Evolutionary conservation across 2,329 filamentous ascomycete species (phyloP).

Genomic region (Xylariaceae sp.): DNA sequence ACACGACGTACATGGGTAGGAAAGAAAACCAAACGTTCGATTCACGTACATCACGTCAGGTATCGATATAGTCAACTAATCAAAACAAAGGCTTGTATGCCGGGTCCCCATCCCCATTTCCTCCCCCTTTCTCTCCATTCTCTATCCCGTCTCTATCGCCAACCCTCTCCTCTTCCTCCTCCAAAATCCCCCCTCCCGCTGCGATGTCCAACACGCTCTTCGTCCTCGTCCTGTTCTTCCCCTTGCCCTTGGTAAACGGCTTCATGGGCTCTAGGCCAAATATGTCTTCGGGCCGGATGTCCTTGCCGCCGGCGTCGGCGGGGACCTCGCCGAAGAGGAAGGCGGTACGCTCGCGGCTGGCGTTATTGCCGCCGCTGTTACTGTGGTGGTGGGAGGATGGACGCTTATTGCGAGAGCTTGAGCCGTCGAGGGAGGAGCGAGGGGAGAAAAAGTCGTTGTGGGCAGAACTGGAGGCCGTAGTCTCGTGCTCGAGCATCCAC

Average conservation of each 20-base stretch:
- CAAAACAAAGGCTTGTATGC: too few species aligned
- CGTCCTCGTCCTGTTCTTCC: background rate
- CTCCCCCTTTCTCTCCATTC: too few species aligned
- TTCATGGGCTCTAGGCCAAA: conserved; percentile 51
- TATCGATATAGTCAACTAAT: too few species aligned
- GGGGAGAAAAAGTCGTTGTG: conserved; percentile 16
- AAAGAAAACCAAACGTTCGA: too few species aligned
- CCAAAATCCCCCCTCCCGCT: background rate
- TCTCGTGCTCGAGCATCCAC: conserved; percentile 68
- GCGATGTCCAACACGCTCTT: background rate
- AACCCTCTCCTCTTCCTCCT: background rate
- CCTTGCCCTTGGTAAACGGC: conserved; percentile 17
- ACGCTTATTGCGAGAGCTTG: conserved; percentile 32
- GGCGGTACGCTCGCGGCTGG: conserved; percentile 51
- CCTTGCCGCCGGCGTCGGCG: conserved; percentile 28
- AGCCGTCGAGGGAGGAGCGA: conserved; percentile 11
- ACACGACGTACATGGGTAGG: too few species aligned
- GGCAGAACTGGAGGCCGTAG: conserved; percentile 19
- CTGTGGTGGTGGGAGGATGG: too few species aligned
- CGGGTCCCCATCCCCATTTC: too few species aligned
- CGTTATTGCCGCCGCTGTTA: too few species aligned
- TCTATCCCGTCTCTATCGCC: too few species aligned
- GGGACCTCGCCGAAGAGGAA: conserved; percentile 56
- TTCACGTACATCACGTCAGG: too few species aligned
- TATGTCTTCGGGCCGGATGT: conserved; percentile 43